Evolutionary conservation across 768 basidiomycete genomes (phyloP).

Genomic region (Tricholoma hemisulphureum): DNA sequence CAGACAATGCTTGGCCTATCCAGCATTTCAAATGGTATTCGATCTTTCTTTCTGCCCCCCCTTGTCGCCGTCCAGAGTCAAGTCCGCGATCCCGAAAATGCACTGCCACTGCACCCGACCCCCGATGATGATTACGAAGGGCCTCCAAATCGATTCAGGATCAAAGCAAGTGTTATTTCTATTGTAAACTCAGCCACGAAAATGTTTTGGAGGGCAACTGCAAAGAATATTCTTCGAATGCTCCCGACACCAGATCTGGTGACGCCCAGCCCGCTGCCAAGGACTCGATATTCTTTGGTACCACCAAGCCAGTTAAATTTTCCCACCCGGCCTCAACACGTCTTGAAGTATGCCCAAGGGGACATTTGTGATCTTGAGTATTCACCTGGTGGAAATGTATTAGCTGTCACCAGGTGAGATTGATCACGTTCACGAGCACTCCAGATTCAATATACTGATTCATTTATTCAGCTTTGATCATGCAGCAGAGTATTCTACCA

Average conservation of each 20-base stretch:
- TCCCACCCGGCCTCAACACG: background rate
- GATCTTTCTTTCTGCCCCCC: background rate
- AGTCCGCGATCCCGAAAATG: background rate
- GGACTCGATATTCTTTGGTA: background rate
- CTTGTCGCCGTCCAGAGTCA: background rate
- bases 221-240: background rate
- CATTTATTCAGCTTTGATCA: slow-evolving; percentile 4
- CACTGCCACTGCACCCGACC: background rate
- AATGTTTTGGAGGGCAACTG: background rate
- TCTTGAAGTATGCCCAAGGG: slow-evolving; percentile 1
- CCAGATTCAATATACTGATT: background rate
- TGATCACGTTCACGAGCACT: background rate
- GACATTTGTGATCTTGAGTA: slow-evolving; percentile 15
- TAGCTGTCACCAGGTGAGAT: slow-evolving; percentile 12
- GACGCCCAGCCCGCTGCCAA: background rate
- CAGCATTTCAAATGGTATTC: slow-evolving; percentile 1
- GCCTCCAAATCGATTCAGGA: background rate
- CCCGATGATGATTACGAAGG: background rate
- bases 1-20: background rate
- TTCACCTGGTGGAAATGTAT: slow-evolving; percentile 8
- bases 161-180: background rate
- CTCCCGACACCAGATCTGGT: background rate
- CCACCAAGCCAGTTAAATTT: background rate
- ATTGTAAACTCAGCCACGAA: background rate
- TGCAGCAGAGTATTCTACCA: background rate